Base-by-base conservation (phyloP, 768 basidiomycete genomes). In the Amanita thiersii region DNA sequence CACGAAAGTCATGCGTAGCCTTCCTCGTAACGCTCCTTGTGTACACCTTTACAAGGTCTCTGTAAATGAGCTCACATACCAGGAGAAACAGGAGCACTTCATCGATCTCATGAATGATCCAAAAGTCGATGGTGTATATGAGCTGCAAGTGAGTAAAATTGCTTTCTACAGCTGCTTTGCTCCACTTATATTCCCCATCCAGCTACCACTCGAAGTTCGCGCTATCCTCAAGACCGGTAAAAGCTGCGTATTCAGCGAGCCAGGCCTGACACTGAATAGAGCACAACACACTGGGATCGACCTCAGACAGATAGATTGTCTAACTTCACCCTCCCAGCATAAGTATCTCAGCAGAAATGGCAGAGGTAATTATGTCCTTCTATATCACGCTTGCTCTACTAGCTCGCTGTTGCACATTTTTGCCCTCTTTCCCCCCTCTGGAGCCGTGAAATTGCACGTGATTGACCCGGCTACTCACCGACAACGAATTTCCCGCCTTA, bases 71-170 rank as follows among this genome's bases (percentile, higher is more conserved):
- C 81, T 85, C 4, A 63, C 82, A 11, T 99, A 86, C 60, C 69
- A 83, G 21, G 78, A 86, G 21, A 86, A 83, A 21, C 83, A 89
- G 51, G 84, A 89, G 43, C 89, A 96, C 56, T 97, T 98, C 55
- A 81, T 90, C 12, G 83, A 92, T 56, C 69, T 98, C 37, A 88
- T 79, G 45, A 96, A 96, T 54, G 87, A 93, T 52, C 88, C 93
- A 0, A 90, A 87, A 54, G 89, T 97, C 6, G 91, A 97, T 51
- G 91, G 90, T 1, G 86, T 96, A 3, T 99, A 83, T 53, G 96
- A 99, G 62, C 70, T 83, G 14, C 92, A 98, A 73, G 89, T 91
- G 49, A 31, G 68, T 43, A 5, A 14, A 28, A 35, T 21, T 25
- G 24, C 19, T 24, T 24, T 40, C 1, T 25, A 26, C 17, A 15